These are phyloP conservation scores for Cercis canadensis DNA, from an alignment of 306 rosid genomes.

Conservation along the genomic window DNA sequence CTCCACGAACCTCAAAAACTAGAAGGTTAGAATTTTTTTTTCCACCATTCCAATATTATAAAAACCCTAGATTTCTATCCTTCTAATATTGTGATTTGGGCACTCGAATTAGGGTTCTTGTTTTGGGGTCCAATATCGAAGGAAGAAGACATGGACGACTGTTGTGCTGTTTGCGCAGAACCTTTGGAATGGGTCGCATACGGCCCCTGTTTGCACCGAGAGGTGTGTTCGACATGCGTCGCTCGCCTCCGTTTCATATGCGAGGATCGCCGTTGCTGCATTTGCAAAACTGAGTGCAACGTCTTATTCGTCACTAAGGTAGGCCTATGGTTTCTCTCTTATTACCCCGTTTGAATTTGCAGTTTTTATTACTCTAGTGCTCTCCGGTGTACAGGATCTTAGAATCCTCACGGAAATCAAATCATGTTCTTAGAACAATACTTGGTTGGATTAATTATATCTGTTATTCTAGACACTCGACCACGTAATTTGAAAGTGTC, in stretches of 20 bases:
- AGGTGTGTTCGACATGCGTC: slow-evolving; percentile 95
- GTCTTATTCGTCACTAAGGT: slow-evolving; percentile 86
- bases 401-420: not conserved
- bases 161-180: slow-evolving; percentile 97
- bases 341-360: not conserved
- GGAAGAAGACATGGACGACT: slow-evolving; percentile 71
- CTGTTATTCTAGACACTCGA: not conserved
- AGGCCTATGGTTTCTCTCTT: not conserved
- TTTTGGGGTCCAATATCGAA: not conserved
- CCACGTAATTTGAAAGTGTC: not conserved
- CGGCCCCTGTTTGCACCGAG: slow-evolving; percentile 89
- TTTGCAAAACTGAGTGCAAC: slow-evolving; percentile 81
- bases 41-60: no score
- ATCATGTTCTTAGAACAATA: not conserved
- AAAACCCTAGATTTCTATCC: slow-evolving; percentile 15
- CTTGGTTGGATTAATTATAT: not conserved
- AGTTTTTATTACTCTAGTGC: not conserved
- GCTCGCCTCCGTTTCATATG: slow-evolving; percentile 96
- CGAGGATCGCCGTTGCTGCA: slow-evolving; percentile 85
- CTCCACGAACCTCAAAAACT: no score
- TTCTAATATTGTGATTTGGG: slow-evolving; percentile 15
- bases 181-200: slow-evolving; percentile 94
- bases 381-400: not conserved
- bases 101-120: slow-evolving; percentile 38
- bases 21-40: no score